Conservation (phyloP, 2,329 filamentous ascomycete genomes). For the Drechslerella stenobrocha region DNA sequence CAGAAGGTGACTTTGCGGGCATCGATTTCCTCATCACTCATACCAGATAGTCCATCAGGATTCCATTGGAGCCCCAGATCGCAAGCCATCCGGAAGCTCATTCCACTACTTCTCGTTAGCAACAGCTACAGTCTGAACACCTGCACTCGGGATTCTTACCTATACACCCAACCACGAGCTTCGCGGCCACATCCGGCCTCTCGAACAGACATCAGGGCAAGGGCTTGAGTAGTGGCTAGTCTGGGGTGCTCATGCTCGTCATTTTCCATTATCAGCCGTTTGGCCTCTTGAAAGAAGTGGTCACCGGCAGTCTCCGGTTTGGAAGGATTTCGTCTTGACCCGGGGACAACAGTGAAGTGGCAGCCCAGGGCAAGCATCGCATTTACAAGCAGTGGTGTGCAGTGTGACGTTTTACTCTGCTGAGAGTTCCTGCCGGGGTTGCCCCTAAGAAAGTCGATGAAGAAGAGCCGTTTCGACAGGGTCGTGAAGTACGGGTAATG, state of each 20-base stretch:
- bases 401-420: slow-evolving; percentile 70
- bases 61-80: slow-evolving; percentile 91
- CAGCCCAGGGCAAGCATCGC: slow-evolving; percentile 90
- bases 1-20: slow-evolving; percentile 90
- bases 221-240: slow-evolving; percentile 85
- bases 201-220: slow-evolving; percentile 92
- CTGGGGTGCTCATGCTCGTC: slow-evolving; percentile 90
- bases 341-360: slow-evolving; percentile 80
- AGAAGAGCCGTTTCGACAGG: slow-evolving; percentile 82
- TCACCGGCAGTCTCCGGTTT: slow-evolving; percentile 87
- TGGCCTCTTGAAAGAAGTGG: slow-evolving; percentile 93
- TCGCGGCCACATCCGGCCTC: slow-evolving; percentile 94
- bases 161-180: slow-evolving; percentile 93
- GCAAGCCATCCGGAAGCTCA: slow-evolving; percentile 96
- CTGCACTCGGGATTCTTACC: slow-evolving; percentile 13
- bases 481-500: slow-evolving; percentile 97
- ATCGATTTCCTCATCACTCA: slow-evolving; percentile 76
- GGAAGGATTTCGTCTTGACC: slow-evolving; percentile 70
- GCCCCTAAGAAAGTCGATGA: slow-evolving; percentile 77
- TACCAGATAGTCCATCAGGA: slow-evolving; percentile 67
- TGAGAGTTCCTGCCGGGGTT: slow-evolving; percentile 60
- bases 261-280: slow-evolving; percentile 82
- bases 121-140: background rate
- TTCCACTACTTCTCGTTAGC: slow-evolving; percentile 66
- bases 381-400: slow-evolving; percentile 87